phyloP scores from a whole-genome alignment of 2,329 filamentous ascomycete species.

The Botrytis fragariae region DNA sequence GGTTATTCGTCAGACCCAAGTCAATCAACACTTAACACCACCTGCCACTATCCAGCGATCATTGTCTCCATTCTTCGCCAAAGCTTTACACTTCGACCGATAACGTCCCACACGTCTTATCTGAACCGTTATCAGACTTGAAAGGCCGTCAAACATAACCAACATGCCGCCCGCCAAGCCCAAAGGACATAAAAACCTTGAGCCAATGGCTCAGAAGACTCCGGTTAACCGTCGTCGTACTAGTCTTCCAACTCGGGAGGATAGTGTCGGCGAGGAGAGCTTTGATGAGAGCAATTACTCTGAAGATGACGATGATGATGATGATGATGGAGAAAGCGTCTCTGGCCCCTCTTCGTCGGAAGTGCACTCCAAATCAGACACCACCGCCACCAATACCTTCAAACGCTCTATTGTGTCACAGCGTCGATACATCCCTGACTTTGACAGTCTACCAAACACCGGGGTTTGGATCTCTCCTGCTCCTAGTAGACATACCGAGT shows the following conservation, averaged over 20 bases:
- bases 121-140: not conserved
- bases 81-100: not conserved
- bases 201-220: not conserved
- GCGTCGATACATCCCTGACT: not conserved
- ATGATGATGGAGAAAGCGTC: not conserved
- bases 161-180: not conserved
- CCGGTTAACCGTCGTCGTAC: not conserved
- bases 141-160: not conserved
- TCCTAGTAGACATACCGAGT: not conserved
- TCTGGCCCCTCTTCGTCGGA: not conserved
- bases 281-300: not conserved
- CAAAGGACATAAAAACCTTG: not conserved
- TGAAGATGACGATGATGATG: not conserved
- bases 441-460: not conserved
- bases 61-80: not conserved
- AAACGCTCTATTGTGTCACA: not conserved
- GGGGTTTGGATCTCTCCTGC: conserved; percentile 6
- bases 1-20: not conserved
- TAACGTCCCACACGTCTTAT: not conserved
- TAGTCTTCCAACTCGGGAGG: not conserved
- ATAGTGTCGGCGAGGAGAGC: not conserved
- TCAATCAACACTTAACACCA: not conserved
- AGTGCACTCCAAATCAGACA: not conserved
- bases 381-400: not conserved
- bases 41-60: too few relatives aligned